Evolutionary conservation across 2,329 filamentous ascomycete genomes (phyloP), one percentile per base, ranked within the genome.

Genomic region (Botrytis byssoidea): DNA sequence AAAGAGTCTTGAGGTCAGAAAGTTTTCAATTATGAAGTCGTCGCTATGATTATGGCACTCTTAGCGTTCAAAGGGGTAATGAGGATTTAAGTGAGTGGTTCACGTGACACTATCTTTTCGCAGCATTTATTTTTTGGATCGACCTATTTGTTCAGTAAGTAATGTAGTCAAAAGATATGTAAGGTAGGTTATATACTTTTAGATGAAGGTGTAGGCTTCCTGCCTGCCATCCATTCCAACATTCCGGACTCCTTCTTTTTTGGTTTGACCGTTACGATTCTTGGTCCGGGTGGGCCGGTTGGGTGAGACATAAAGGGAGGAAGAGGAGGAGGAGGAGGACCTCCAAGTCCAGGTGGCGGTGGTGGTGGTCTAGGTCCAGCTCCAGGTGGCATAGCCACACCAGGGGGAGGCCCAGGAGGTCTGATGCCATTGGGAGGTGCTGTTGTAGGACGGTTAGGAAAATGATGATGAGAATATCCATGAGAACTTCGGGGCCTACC

Each of bases 151-250:
- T 42, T 55, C 51, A 44, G 63, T 75, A 32, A 75, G 75, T 60
- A n/a, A 44, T 44, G 32, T 42, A 2, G 55, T 59, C 40, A 35
- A n/a, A 32, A 66, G 12, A 40, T 51, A 35, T 32, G 20, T 35
- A 35, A 29, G 61, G 48, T 65, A 60, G 25, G 35, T 40, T 76
- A 18, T 32, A 63, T 74, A 78, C 79, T 76, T 78, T 79, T 80
- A 75, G 77, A 78, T 74, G 78, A 78, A 74, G 78, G 70, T 68
- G 78, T 79, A 46, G 74, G 48, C 51, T 75, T 73, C 61, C 74
- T 78, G 14, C 79, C 80, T 65, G 77, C 77, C 75, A 81, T 77
- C 78, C 77, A 79, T 12, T 74, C 74, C 55, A 80, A 74, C 22
- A 80, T 73, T 60, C 75, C 77, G 75, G 74, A 40, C 68, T 74